A percentile compares a stretch with the other conserved stretches of the same genome.
Conservation (phyloP, 208 protist species). For the Trypanosoma avium region DNA sequence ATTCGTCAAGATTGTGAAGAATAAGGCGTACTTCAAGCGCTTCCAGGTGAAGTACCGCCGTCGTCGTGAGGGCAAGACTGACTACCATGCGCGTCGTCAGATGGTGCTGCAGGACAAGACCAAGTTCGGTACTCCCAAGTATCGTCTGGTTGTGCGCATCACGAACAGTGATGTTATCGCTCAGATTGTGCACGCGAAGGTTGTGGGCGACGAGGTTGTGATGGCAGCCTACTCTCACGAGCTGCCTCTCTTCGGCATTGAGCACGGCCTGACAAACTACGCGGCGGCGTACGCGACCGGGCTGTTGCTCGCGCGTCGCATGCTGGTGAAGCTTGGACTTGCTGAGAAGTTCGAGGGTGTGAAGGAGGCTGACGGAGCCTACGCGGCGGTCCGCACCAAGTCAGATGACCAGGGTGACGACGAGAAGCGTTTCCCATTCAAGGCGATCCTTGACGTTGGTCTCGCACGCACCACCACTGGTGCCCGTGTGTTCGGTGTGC, state of each 20-base stretch:
- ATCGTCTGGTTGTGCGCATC: slow-evolving; percentile 97
- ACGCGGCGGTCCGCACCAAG: slow-evolving; percentile 77
- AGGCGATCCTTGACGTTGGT: slow-evolving; percentile 97
- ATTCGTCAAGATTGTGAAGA: slow-evolving; percentile 91
- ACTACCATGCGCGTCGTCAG: slow-evolving; percentile 96
- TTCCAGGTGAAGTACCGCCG: slow-evolving; percentile 98
- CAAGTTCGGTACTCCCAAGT: slow-evolving; percentile 99
- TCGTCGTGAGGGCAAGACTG: slow-evolving; percentile 98
- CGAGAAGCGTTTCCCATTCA: slow-evolving; percentile 95
- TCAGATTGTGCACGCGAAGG: slow-evolving; percentile 97
- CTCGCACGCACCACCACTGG: slow-evolving; percentile 97
- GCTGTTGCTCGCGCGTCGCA: slow-evolving; percentile 96
- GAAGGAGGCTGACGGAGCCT: slow-evolving; percentile 87
- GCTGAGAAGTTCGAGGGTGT: slow-evolving; percentile 94
- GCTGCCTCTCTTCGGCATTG: slow-evolving; percentile 96
- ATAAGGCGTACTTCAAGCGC: slow-evolving; percentile 98
- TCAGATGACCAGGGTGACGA: slow-evolving; percentile 84
- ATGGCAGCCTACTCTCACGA: slow-evolving; percentile 97
- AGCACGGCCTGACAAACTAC: slow-evolving; percentile 98
- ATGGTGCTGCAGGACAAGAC: slow-evolving; percentile 99
- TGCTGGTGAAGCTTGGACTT: slow-evolving; percentile 95
- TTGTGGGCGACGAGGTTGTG: slow-evolving; percentile 95
- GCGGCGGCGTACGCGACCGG: slow-evolving; percentile 97
- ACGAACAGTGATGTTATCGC: slow-evolving; percentile 97
- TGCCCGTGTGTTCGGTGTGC: slow-evolving; percentile 91